phyloP scores from a whole-genome alignment of 1,139 yeast species.

The Geotrichum europaeum region DNA sequence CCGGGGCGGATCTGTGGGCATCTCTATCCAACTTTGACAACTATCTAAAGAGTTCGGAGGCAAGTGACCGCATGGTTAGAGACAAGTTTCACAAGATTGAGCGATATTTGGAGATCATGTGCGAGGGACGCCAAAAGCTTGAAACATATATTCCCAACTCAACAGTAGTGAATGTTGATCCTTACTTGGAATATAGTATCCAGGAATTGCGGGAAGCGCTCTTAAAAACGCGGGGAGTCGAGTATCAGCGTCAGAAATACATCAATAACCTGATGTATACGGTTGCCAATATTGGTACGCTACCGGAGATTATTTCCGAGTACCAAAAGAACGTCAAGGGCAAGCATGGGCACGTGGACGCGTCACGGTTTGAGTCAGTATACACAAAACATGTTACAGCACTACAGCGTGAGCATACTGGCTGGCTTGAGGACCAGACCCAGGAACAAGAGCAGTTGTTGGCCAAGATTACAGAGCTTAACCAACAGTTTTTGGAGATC shows the following conservation, averaged over 20 bases:
- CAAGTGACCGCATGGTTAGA: constrained; percentile 53
- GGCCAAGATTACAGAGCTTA: constrained; percentile 40
- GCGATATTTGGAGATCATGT: constrained; percentile 42
- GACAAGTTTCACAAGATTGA: constrained; percentile 43
- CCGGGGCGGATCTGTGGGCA: constrained; percentile 33
- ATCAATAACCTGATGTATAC: constrained; percentile 27
- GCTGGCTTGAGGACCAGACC: constrained; percentile 38
- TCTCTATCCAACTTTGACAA: constrained; percentile 42
- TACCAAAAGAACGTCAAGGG: constrained; percentile 20
- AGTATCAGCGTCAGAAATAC: constrained; percentile 26
- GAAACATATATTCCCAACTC: constrained; percentile 48
- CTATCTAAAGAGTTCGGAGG: constrained; percentile 53
- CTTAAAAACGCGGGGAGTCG: constrained; percentile 29
- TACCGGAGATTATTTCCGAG: constrained; percentile 23
- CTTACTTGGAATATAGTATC: constrained; percentile 37
- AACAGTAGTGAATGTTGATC: constrained; percentile 40
- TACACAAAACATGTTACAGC: constrained; percentile 27
- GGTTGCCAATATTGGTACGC: constrained; percentile 31
- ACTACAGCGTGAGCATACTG: constrained; percentile 40
- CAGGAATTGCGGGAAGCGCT: constrained; percentile 41
- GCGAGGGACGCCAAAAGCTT: constrained; percentile 41
- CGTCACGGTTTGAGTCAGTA: constrained; percentile 31
- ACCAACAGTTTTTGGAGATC: constrained; percentile 36
- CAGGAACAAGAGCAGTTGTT: constrained; percentile 43
- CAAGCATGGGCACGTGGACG: constrained; percentile 25